Evolutionary conservation across 2,329 filamentous ascomycete genomes (phyloP).

Genomic region (Monosporascus sp.): DNA sequence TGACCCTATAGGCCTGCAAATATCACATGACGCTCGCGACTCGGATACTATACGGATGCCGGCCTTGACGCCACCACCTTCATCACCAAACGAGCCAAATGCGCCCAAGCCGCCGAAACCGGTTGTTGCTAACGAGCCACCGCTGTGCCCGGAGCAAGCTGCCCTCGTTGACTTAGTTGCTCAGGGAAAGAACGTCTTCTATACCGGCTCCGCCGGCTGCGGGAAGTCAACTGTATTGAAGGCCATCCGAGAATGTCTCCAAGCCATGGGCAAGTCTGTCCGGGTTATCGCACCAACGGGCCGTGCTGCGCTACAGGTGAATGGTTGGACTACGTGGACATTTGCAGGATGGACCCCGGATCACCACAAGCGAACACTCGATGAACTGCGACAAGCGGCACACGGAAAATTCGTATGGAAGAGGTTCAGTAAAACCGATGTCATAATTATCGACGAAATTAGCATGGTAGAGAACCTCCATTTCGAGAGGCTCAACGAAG

Average conservation of each 20-base stretch:
- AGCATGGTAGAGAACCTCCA: constrained; percentile 57
- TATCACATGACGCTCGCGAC: no score
- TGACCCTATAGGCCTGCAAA: no score
- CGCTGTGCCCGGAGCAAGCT: constrained; percentile 43
- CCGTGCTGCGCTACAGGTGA: constrained; percentile 51
- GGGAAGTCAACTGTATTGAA: constrained; percentile 55
- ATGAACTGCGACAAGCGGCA: constrained; percentile 26
- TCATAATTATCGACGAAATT: constrained; percentile 62
- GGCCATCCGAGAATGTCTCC: constrained; percentile 38
- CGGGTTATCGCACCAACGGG: constrained; percentile 56
- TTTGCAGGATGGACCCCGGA: constrained; percentile 53
- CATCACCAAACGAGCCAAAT: no score
- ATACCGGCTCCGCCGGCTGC: constrained; percentile 58
- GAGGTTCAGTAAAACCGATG: constrained; percentile 40
- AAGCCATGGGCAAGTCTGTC: constrained; percentile 32
- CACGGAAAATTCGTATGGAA: constrained; percentile 27
- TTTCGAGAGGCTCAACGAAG: constrained; percentile 45
- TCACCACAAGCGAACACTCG: constrained; percentile 36
- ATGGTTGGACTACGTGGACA: constrained; percentile 51
- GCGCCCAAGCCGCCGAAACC: no score
- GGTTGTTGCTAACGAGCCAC: constrained; percentile 12
- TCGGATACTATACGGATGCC: no score
- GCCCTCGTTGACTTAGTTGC: constrained; percentile 46
- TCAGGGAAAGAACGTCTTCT: constrained; percentile 54
- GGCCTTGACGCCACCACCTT: no score